Base-by-base conservation (phyloP, 257 asterid species). In the Capsicum baccatum region DNA sequence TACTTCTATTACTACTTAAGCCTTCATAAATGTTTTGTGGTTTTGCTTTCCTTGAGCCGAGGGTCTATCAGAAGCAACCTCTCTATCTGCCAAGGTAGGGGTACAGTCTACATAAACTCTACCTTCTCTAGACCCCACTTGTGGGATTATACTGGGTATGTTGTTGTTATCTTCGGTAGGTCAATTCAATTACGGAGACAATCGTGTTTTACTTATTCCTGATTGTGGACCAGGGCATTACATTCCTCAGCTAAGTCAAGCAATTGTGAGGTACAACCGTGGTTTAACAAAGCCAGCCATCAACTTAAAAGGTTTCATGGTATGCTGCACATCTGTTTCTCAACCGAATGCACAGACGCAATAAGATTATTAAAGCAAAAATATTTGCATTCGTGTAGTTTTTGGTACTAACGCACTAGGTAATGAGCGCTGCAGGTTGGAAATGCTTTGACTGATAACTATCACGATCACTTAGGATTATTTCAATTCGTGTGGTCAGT, bases 191-290 rank as follows among this genome's bases (percentile, higher is more conserved):
- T 26, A 26, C 62, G 16, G 48, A 52, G 35, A 67, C 33, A 50
- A 68, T 54, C 54, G 19, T 21, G 50, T 6, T 21, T 19, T 19
- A 33, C 67, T 81, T 88, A 57, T 35, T 47, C 33, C 16, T 79
- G 55, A 42, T 52, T 82, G 47, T 59, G 79, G 70, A 87, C 26
- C 92, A 95, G 99, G 99, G 64, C 99, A 97, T 85, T 95, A 97
- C 86, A 96, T 93, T 89, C 99, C 98, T 88, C 98, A 97, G 88
- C 91, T 97, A 84, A 93, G 97, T 91, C 97, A 93, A 88, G 96
- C 97, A 71, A 91, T 97, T 50, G 95, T 94, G 86, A 84, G 88
- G 87, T 86, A 94, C 94, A 97, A 95, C 86, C 56, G 58, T 9
- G 91, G 85, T 83, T 84, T 83, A 64, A 90, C 89, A 84, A 89